Evolutionary conservation across 495 filamentous ascomycete genomes (phyloP), one percentile per base, ranked within the genome.

Genomic region (Chlorociboria aeruginascens): DNA sequence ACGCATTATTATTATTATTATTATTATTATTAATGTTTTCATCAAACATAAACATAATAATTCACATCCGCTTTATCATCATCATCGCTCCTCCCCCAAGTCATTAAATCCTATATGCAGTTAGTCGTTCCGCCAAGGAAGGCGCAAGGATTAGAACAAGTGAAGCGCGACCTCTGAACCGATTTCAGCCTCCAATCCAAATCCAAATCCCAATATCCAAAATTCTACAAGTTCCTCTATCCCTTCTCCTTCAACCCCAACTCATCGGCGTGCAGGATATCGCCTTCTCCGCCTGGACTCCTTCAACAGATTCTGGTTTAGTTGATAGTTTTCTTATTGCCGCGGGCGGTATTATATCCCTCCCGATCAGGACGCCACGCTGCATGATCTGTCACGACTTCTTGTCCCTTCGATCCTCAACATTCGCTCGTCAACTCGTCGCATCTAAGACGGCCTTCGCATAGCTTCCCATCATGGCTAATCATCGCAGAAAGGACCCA

Each of bases 401-500:
- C 34, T 52, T 47, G 50, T 47, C 54, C 48, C 51, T 49, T 51
- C 49, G n/a, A 50, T 52, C 54, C 57, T 53, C 50, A 50, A 47
- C 48, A 36, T 54, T 54, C 51, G 47, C 48, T 51, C 53, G 46
- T 16, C 57, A 59, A 43, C 54, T 53, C 57, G 51, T 56, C 51
- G 49, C 57, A 54, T 52, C 50, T 51, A 48, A 48, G 49, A 48
- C 53, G 34, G 40, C 51, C 45, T 42, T 42, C 33, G 16, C 35
- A 49, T 32, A 52, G 37, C 46, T 52, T 46, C 51, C 53, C 66
- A 63, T 57, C n/a, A 83, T 86, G 83, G 77, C 74, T 59, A 69
- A 69, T 43, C 63, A 68, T 55, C 75, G 73, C 64, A 79, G 82
- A 64, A 83, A 76, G 67, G 81, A 84, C 57, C 69, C 83, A 60